Evolutionary conservation across 441 rosid genomes (phyloP).

Genomic region (Codiaeum variegatum): DNA sequence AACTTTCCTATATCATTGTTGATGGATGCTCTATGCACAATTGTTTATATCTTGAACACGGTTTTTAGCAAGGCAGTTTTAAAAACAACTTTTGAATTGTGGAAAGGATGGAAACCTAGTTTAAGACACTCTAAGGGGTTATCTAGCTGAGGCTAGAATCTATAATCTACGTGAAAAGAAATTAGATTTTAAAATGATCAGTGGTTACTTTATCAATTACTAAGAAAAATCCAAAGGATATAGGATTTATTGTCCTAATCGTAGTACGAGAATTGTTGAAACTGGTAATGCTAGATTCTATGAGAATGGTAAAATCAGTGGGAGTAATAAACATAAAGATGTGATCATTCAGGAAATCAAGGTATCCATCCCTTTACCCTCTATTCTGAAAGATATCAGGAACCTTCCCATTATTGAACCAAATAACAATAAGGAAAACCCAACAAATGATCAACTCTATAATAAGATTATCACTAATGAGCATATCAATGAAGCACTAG

Average conservation of each 20-base stretch:
- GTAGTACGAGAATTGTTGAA: background rate
- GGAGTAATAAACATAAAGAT: background rate
- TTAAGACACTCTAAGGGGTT: conserved; percentile 15
- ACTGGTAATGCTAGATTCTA: conserved; percentile 2
- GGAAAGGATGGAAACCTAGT: conserved; percentile 18
- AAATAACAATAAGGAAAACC: background rate
- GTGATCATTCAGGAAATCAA: background rate
- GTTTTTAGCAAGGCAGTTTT: conserved; percentile 8
- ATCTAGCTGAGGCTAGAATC: background rate
- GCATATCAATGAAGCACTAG: background rate
- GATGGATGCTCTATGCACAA: conserved; percentile 1
- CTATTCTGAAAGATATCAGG: background rate
- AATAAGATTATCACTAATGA: background rate
- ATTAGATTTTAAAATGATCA: background rate
- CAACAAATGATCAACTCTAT: background rate
- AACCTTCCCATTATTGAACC: background rate
- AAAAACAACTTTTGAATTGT: conserved; percentile 5
- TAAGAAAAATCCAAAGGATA: conserved; percentile 6
- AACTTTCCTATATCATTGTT: background rate
- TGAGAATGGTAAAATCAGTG: conserved; percentile 3
- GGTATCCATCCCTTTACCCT: background rate
- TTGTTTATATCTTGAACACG: background rate
- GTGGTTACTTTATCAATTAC: conserved; percentile 3
- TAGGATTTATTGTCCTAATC: background rate
- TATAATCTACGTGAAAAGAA: conserved; percentile 13